A percentile compares a stretch with the other conserved stretches of the same genome.
Evolutionary conservation across 176 grass and related monocot genomes (phyloP).

Genomic region (Avena atlantica): DNA sequence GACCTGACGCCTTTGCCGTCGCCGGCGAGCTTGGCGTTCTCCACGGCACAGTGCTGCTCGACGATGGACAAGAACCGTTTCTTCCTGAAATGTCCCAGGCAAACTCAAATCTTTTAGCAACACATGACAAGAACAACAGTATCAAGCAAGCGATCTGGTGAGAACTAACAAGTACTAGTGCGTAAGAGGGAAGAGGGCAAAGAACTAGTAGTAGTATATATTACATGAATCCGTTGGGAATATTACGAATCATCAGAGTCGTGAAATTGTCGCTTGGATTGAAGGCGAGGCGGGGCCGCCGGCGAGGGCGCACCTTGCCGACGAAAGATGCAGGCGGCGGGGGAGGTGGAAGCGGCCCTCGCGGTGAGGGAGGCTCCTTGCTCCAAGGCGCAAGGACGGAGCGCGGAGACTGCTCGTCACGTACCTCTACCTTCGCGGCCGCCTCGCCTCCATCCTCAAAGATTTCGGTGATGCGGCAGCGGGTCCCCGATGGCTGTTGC

Average conservation of each 20-base stretch:
- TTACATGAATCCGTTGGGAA: constrained; percentile 58
- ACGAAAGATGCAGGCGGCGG: neutral
- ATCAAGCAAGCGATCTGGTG: neutral
- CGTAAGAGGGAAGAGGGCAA: neutral
- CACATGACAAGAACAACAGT: neutral
- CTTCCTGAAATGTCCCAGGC: constrained; percentile 41
- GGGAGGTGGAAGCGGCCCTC: neutral
- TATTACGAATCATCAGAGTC: constrained; percentile 62
- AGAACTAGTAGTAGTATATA: neutral
- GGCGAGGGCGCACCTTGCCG: too few species aligned
- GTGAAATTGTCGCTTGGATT: constrained; percentile 3
- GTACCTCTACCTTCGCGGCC: neutral
- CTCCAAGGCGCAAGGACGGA: constrained; percentile 32
- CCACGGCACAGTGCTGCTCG: constrained; percentile 47
- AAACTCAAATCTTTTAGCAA: neutral
- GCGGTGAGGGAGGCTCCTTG: neutral
- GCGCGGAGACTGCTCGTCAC: constrained; percentile 2
- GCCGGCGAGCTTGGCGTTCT: constrained; percentile 38
- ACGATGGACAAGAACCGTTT: constrained; percentile 42
- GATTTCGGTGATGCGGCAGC: neutral
- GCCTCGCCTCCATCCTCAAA: neutral
- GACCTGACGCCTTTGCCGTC: neutral
- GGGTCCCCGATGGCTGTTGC: neutral
- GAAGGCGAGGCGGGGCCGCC: neutral
- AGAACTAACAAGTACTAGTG: neutral